Evolutionary conservation across 2,329 filamentous ascomycete species (phyloP).

Genomic region (Aspergillus texensis): DNA sequence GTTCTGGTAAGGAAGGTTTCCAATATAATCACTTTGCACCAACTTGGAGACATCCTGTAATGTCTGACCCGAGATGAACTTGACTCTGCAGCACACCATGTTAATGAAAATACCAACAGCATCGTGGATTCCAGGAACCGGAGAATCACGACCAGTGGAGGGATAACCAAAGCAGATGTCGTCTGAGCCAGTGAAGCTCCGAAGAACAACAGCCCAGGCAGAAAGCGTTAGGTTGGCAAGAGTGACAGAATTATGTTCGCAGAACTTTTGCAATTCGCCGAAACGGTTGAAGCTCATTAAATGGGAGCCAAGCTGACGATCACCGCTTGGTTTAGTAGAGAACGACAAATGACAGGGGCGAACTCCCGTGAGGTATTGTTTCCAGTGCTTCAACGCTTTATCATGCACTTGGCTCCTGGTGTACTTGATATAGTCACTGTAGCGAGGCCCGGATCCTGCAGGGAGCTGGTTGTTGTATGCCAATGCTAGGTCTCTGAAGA

Average conservation of each 20-base stretch:
- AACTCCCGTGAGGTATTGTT: constrained; percentile 35
- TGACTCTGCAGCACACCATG: constrained; percentile 56
- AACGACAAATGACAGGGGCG: constrained; percentile 35
- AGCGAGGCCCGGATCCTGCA: constrained; percentile 32
- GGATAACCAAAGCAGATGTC: constrained; percentile 48
- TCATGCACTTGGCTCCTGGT: constrained; percentile 30
- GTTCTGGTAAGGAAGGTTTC: constrained; percentile 52
- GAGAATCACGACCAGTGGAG: constrained; percentile 48
- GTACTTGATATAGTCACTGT: constrained; percentile 43
- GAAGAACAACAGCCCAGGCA: constrained; percentile 44
- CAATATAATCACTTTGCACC: constrained; percentile 51
- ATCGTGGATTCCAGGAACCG: constrained; percentile 48
- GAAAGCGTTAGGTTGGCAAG: constrained; percentile 41
- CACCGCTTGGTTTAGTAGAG: neutral
- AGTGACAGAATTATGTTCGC: constrained; percentile 34
- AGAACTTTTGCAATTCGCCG: constrained; percentile 34
- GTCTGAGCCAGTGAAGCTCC: constrained; percentile 33
- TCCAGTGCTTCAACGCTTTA: constrained; percentile 38
- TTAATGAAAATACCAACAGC: constrained; percentile 57
- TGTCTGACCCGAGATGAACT: constrained; percentile 36
- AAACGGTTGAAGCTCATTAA: constrained; percentile 33
- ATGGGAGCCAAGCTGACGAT: constrained; percentile 12
- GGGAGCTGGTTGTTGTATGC: constrained; percentile 36
- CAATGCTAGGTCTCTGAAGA: constrained; percentile 34
- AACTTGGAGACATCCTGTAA: constrained; percentile 46